phyloP scores from a whole-genome alignment of 2,329 filamentous ascomycete genomes.

The Penicillium sp. region DNA sequence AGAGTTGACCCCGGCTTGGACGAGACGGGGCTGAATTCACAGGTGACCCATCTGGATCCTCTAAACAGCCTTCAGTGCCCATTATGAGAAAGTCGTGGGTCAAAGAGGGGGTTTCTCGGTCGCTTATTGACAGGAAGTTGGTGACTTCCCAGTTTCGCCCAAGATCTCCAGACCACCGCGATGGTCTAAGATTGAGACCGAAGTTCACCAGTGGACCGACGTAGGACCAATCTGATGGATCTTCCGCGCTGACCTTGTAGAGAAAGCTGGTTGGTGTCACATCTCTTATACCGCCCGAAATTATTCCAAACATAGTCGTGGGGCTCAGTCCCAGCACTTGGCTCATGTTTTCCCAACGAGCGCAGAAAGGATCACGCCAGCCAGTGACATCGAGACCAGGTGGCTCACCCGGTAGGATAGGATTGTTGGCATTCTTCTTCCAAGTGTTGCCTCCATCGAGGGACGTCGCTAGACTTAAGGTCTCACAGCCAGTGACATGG shows the following conservation, averaged over 20 bases:
- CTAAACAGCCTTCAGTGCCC: not conserved
- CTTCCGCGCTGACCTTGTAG: not conserved
- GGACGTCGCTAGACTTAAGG: not conserved
- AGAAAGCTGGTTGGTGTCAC: conserved; percentile 1
- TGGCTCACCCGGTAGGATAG: conserved; percentile 1
- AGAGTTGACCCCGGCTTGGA: conserved; percentile 6
- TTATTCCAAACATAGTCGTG: not conserved
- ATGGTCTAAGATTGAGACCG: conserved; percentile 3
- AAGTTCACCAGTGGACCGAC: conserved; percentile 4
- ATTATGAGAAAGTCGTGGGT: not conserved
- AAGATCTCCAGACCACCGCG: conserved; percentile 11
- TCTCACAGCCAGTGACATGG: not conserved
- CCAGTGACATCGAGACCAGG: conserved; percentile 2
- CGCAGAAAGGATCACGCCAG: conserved; percentile 6
- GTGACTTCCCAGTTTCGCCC: conserved; percentile 13
- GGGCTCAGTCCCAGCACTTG: not conserved
- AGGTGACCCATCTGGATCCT: not conserved
- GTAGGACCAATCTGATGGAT: conserved; percentile 2
- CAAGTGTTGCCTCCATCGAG: not conserved
- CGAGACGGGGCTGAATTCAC: not conserved
- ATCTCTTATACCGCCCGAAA: conserved; percentile 5
- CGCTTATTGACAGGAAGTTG: conserved; percentile 3
- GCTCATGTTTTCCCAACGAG: conserved; percentile 3
- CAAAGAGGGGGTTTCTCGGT: not conserved
- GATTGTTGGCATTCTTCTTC: not conserved